Base-by-base conservation (phyloP, 2,329 filamentous ascomycete species). In the Aspergillus caelatus region DNA sequence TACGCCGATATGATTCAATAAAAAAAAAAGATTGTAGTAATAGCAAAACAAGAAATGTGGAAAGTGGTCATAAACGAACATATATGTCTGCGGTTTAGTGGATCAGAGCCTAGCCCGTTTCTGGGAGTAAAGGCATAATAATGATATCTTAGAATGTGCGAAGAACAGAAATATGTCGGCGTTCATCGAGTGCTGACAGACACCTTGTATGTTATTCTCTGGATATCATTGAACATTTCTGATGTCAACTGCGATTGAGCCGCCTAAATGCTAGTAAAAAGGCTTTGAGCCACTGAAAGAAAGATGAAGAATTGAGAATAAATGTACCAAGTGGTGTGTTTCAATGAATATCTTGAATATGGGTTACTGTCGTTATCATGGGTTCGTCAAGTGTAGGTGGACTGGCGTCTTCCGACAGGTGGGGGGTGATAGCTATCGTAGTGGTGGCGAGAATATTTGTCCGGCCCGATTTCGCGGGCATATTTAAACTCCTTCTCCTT, bases 401-500 rank as follows among this genome's bases (percentile, higher is more conserved):
- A 74, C 59, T 75, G 72, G 9, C 74, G 71, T 66, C 73, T 68
- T 26, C 64, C 65, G 9, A 66, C 50, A 10, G 67, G 61, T 30
- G 67, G 67, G 41, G 65, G 61, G 28, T 57, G 62, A n/a, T 68
- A 65, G 10, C 68, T 61, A 9, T 69, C 69, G 60, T 68, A 68
- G 36, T 69, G 65, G 32, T 70, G 59, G 26, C 65, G 67, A 34
- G 66, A 39, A 46, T 65, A 62, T 23, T 21, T 65, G 45, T 70
- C 71, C 4, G 71, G 68, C 19, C 67, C 62, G 39, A 75, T 68
- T 30, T 74, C 68, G 10, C 71, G 70, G n/a, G 68, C 62, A 59
- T 71, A 75, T 54, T 68, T 75, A 41, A 72, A n/a, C 16, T 77
- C 74, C 28, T 70, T 69, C 12, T 69, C 66, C n/a, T 70, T 71